Percentiles rank a stretch among this genome's conserved stretches.
phyloP scores from a whole-genome alignment of 768 basidiomycete species.

The Wakefieldia striispora region DNA sequence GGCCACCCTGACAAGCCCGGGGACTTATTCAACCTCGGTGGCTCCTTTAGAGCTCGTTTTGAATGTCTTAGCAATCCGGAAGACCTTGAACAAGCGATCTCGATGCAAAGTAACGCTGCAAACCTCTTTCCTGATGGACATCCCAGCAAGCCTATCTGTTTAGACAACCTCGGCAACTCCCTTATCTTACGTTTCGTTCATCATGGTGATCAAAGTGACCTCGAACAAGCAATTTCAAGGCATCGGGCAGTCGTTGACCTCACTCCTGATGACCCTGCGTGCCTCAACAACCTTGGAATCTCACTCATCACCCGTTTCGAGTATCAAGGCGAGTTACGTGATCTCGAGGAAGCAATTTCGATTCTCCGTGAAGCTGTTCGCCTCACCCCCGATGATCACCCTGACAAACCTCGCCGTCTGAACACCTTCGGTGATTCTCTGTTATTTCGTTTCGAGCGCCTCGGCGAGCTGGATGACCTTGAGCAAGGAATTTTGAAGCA shows the following conservation, averaged over 20 bases:
- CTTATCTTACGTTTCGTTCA: background rate
- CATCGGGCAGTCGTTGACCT: background rate
- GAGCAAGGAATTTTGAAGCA: background rate
- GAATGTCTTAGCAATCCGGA: background rate
- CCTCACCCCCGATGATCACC: background rate
- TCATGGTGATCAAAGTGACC: background rate
- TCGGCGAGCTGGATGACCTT: background rate
- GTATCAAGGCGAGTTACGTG: background rate
- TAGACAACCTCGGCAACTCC: constrained; percentile 1
- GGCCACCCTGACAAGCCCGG: too few species aligned
- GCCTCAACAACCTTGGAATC: background rate
- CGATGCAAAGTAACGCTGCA: background rate
- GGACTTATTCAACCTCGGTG: background rate
- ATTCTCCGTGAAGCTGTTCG: background rate
- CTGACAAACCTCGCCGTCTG: background rate
- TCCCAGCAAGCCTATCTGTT: background rate
- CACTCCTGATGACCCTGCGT: background rate
- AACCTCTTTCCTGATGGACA: background rate
- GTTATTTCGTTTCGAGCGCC: background rate
- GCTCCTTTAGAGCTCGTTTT: background rate
- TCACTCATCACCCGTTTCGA: background rate
- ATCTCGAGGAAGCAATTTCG: constrained; percentile 1
- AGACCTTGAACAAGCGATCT: constrained; percentile 4
- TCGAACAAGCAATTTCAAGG: constrained; percentile 1
- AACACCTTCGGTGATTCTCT: background rate